Evolutionary conservation across 805 yeast species (phyloP), one percentile per base, ranked within the genome.

Genomic region (Millerozyma miso): DNA sequence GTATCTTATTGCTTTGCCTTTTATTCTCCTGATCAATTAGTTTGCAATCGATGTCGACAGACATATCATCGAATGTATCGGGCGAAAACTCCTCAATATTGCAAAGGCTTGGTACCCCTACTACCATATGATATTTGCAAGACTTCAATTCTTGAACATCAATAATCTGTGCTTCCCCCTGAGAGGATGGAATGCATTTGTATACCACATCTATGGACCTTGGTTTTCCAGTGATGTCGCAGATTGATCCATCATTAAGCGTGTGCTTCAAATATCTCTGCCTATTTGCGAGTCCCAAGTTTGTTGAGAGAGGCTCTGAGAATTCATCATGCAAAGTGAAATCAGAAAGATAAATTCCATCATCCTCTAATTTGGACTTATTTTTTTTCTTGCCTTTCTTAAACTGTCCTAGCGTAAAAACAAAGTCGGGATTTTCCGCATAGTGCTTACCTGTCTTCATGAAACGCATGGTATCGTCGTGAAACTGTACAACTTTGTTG

Each of bases 131-230:
- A 53, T 83, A 83, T 36, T 73, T 73, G 55, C 89, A 83, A 0
- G 83, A 77, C 42, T 68, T 71, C 26, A 69, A 60, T 56, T 83
- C 89, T 38, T 62, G 62, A 3, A 79, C 68, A 54, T 73, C 72
- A 7, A 63, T 42, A n/a, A 68, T 58, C 26, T 44, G 47, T 1
- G 58, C 42, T 10, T n/a, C 18, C 10, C 37, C 44, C 19, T 37
- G 40, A 7, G 47, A 40, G 19, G 50, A 45, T 3, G 71, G 69
- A 44, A 74, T 76, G 58, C 91, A 85, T 31, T 69, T 65, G 54
- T 77, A 83, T 39, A 73, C 73, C 4, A 85, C 62, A 43, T 81
- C 85, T 3, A 77, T 65, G 3, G 67, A 54, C 40, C 91, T 69
- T 2, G 76, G 76, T 19, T 62, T 55, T 2, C 69, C 69, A 0